Evolutionary conservation across 148 eudicot genomes (phyloP).

Genomic region (Drosera capensis): DNA sequence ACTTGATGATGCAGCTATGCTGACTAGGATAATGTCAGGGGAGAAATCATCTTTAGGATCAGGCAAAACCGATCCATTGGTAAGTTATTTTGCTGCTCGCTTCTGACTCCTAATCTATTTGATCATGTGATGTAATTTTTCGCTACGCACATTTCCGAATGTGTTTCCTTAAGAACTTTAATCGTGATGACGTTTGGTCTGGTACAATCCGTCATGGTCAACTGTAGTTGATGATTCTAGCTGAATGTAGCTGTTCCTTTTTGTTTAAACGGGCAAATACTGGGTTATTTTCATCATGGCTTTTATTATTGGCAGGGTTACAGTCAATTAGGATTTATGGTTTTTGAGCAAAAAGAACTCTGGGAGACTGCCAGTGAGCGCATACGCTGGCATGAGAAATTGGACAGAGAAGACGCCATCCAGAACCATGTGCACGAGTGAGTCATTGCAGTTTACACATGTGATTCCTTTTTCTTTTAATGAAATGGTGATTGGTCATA

Average conservation of each 20-base stretch:
- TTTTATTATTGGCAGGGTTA: conserved; percentile 34
- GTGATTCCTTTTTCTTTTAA: background rate
- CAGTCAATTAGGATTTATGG: conserved; percentile 80
- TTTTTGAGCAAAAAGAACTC: conserved; percentile 86
- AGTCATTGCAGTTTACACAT: conserved; percentile 16
- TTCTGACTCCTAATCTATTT: background rate
- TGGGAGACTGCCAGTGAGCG: conserved; percentile 91
- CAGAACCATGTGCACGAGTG: conserved; percentile 94
- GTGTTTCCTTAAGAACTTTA: too few species aligned
- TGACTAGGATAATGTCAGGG: conserved; percentile 64
- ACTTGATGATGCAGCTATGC: conserved; percentile 56
- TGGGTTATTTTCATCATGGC: conserved; percentile 3
- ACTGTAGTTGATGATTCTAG: too few species aligned
- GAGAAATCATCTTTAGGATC: conserved; percentile 50
- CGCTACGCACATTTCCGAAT: too few species aligned
- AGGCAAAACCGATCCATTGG: conserved; percentile 43
- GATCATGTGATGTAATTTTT: too few species aligned
- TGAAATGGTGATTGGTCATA: too few species aligned
- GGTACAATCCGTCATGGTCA: too few species aligned
- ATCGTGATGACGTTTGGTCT: too few species aligned
- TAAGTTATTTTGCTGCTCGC: conserved; percentile 13
- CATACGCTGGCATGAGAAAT: conserved; percentile 87
- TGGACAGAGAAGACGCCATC: conserved; percentile 84
- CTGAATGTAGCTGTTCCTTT: too few species aligned
- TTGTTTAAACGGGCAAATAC: background rate